These are phyloP conservation scores for Teunomyces barrocoloradensis DNA, from an alignment of 805 yeast genomes.

Conservation along the genomic window DNA sequence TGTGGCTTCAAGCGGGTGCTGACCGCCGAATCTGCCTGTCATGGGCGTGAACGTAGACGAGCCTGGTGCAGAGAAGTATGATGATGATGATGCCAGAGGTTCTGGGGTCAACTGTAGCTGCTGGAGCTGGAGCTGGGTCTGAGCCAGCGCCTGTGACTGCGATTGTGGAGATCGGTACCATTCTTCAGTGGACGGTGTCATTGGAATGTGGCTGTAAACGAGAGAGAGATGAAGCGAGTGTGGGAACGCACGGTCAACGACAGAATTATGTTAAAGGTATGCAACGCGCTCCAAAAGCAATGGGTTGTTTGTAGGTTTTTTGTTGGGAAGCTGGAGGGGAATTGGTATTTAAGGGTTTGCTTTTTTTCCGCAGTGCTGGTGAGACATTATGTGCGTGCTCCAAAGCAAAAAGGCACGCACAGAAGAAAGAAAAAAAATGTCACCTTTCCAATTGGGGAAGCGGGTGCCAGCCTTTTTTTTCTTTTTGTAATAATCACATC, in stretches of 20 bases:
- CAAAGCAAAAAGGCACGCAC: not conserved
- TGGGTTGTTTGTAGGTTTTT: not conserved
- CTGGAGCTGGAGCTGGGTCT: not conserved
- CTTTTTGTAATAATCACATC: not conserved
- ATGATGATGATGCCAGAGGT: not conserved
- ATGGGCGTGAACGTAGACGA: slow-evolving; percentile 5
- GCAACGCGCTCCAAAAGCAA: not conserved
- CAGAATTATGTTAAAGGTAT: too few relatives aligned
- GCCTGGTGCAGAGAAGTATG: slow-evolving; percentile 7
- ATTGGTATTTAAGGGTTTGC: not conserved
- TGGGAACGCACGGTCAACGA: not conserved
- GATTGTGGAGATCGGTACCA: not conserved
- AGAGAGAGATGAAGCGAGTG: not conserved
- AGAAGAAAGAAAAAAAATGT: not conserved
- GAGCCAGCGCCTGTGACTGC: not conserved
- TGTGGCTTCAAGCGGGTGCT: not conserved
- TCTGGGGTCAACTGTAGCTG: not conserved
- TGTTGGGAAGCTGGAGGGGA: slow-evolving; percentile 2
- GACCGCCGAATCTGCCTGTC: not conserved
- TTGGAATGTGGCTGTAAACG: not conserved
- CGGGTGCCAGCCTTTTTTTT: not conserved
- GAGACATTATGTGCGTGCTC: not conserved
- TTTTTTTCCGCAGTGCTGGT: slow-evolving; percentile 2
- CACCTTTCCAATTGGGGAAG: not conserved
- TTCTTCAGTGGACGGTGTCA: not conserved